These are phyloP conservation scores for Peronospora destructor DNA, from an alignment of 352 stramenopile genomes.

Conservation along the genomic window DNA sequence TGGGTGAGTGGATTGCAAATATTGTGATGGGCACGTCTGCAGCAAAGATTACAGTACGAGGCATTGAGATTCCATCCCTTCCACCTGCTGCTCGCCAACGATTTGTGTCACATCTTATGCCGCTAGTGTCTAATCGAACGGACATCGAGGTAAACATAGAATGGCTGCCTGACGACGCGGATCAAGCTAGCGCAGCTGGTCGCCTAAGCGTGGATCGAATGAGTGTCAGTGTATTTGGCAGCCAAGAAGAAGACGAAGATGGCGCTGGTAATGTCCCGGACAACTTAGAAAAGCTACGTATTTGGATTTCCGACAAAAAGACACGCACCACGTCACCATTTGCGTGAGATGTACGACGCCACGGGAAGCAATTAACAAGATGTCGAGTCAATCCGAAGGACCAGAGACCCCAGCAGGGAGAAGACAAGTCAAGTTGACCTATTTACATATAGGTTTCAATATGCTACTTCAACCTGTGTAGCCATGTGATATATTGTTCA, in stretches of 20 bases:
- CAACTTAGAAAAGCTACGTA: conserved; percentile 73
- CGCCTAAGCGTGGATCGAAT: conserved; percentile 33
- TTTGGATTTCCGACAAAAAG: conserved; percentile 86
- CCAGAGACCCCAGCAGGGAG: background rate
- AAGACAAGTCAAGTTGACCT: too few species aligned
- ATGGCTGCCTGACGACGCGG: conserved; percentile 62
- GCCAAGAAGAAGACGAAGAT: conserved; percentile 17
- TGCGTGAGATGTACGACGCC: conserved; percentile 16
- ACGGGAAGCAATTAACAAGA: background rate
- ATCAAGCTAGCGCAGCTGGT: conserved; percentile 28
- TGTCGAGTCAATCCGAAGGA: conserved; percentile 2
- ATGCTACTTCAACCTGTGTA: conserved; percentile 13
- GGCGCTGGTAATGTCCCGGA: conserved; percentile 13
- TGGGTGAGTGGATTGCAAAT: conserved; percentile 72
- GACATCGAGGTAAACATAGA: conserved; percentile 83
- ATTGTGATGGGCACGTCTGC: conserved; percentile 62
- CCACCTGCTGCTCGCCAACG: conserved; percentile 45
- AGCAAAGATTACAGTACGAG: conserved; percentile 71
- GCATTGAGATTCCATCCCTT: conserved; percentile 71
- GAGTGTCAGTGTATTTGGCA: conserved; percentile 22
- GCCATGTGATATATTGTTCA: conserved; percentile 1
- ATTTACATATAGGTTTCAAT: background rate
- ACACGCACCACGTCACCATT: conserved; percentile 71
- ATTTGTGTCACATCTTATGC: conserved; percentile 74
- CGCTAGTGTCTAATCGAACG: conserved; percentile 68